These are phyloP conservation scores for Debaryomycetaceae sp. DNA, from an alignment of 1,139 yeast genomes.

Conservation along the genomic window DNA sequence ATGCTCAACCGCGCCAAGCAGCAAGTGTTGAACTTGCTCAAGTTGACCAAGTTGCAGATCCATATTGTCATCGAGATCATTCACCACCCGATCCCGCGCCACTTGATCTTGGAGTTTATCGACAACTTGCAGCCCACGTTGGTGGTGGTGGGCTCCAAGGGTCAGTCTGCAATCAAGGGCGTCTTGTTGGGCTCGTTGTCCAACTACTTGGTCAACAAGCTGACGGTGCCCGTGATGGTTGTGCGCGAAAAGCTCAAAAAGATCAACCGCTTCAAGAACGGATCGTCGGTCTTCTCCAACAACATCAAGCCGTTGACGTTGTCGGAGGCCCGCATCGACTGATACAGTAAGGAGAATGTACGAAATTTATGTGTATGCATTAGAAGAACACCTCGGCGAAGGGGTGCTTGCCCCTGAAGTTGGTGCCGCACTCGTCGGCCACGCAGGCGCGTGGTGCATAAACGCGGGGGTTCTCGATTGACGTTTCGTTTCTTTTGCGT, in stretches of 20 bases:
- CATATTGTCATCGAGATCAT: constrained; percentile 73
- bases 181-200: constrained; percentile 72
- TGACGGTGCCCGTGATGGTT: constrained; percentile 87
- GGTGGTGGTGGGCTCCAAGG: constrained; percentile 80
- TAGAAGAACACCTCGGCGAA: constrained; percentile 38
- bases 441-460: constrained; percentile 50
- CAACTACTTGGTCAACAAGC: constrained; percentile 70
- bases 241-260: constrained; percentile 80
- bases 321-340: constrained; percentile 46
- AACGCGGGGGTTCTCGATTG: constrained; percentile 42
- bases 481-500: constrained; percentile 14
- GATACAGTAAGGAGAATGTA: constrained; percentile 2
- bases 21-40: constrained; percentile 54
- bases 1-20: constrained; percentile 62
- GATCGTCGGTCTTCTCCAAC: constrained; percentile 44
- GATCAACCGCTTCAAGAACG: constrained; percentile 54
- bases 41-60: constrained; percentile 69
- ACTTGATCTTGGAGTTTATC: constrained; percentile 75
- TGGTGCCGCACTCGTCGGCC: constrained; percentile 33
- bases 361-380: background rate
- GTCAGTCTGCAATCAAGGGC: constrained; percentile 71
- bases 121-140: constrained; percentile 79
- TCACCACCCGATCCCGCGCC: constrained; percentile 86
- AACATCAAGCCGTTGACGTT: constrained; percentile 47
- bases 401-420: constrained; percentile 26